Evolutionary conservation across 2,329 filamentous ascomycete species (phyloP).

Genomic region (Trichoderma guizhouense): DNA sequence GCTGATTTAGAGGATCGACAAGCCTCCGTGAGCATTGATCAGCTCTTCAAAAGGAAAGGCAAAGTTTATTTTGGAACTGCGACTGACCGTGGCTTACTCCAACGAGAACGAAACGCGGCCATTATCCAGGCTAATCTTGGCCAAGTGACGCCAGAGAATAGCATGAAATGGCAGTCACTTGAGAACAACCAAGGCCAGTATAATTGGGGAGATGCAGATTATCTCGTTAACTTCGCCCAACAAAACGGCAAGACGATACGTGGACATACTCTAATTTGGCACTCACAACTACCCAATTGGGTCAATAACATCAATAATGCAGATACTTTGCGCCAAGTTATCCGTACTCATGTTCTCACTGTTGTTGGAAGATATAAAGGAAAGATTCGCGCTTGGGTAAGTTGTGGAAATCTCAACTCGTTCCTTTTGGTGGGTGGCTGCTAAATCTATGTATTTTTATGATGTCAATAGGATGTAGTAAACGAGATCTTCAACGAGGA

Average conservation of each 20-base stretch:
- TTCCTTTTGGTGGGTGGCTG: not conserved
- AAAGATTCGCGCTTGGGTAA: slow-evolving; percentile 3
- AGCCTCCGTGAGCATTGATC: not conserved
- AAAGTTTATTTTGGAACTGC: slow-evolving; percentile 5
- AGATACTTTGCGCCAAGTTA: slow-evolving; percentile 1
- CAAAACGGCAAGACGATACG: slow-evolving; percentile 1
- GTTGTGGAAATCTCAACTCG: not conserved
- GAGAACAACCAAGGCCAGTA: not conserved
- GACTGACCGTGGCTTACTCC: slow-evolving; percentile 1
- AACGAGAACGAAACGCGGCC: not conserved
- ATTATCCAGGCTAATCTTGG: slow-evolving; percentile 3
- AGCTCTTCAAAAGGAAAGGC: not conserved
- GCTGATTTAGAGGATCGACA: not conserved
- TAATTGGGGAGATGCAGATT: slow-evolving; percentile 6
- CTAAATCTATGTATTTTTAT: not conserved
- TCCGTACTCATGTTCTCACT: not conserved
- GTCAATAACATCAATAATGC: slow-evolving; percentile 5
- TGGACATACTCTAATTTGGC: slow-evolving; percentile 2
- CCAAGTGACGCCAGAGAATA: slow-evolving; percentile 7
- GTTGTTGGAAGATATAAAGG: slow-evolving; percentile 7
- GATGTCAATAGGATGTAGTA: not conserved
- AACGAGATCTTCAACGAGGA: slow-evolving; percentile 7
- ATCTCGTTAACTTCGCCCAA: slow-evolving; percentile 1
- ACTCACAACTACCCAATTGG: not conserved
- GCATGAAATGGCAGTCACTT: slow-evolving; percentile 7